phyloP scores from a whole-genome alignment of 768 basidiomycete species.

The Mrakia frigida region DNA sequence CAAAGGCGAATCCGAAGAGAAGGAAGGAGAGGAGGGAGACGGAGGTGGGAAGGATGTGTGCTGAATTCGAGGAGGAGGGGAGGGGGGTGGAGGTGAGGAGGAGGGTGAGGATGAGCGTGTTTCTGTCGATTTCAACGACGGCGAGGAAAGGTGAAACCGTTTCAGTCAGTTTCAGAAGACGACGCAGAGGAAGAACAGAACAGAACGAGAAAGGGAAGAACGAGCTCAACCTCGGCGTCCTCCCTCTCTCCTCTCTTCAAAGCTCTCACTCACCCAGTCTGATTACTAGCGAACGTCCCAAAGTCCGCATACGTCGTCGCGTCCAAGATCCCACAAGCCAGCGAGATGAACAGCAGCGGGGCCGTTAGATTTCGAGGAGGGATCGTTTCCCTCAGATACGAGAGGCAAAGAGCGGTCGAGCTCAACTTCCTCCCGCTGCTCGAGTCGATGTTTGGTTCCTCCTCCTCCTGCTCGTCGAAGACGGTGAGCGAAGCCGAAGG shows the following conservation, averaged over 20 bases:
- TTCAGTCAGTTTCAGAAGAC: too few species aligned
- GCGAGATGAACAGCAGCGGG: background rate
- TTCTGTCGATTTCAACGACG: background rate
- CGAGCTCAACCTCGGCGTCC: background rate
- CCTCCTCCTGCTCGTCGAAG: background rate
- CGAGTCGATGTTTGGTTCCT: background rate
- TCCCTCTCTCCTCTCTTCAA: background rate
- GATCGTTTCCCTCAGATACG: background rate
- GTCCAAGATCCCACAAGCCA: background rate
- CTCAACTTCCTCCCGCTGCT: background rate
- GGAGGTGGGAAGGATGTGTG: slow-evolving; percentile 10
- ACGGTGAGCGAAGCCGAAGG: background rate
- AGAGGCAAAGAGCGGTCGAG: background rate
- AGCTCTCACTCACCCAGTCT: background rate
- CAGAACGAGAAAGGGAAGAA: background rate
- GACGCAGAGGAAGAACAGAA: background rate
- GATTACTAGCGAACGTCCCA: slow-evolving; percentile 8
- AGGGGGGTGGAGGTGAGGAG: background rate
- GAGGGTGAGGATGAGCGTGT: slow-evolving; percentile 11
- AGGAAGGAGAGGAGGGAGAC: slow-evolving; percentile 25
- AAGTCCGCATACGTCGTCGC: slow-evolving; percentile 15
- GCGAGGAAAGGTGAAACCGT: too few species aligned
- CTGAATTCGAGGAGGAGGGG: background rate
- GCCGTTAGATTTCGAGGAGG: background rate
- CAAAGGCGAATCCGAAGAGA: slow-evolving; percentile 2